A percentile compares a stretch with the other conserved stretches of the same genome.
Conservation (phyloP, 2,329 filamentous ascomycete species). For the Botryotinia calthae region DNA sequence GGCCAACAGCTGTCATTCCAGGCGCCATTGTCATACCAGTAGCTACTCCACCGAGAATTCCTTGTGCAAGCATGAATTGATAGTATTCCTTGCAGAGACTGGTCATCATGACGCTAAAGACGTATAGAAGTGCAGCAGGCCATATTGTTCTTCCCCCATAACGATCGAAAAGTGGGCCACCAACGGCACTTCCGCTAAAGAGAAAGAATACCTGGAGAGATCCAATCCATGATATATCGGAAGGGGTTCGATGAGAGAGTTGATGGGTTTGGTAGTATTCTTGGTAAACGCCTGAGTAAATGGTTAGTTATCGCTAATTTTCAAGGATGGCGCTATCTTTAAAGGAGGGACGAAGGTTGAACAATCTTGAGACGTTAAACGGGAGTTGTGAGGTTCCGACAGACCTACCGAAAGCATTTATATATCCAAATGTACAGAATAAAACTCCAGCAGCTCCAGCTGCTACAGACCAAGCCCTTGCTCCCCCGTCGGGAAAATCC, state of each 20-base stretch:
- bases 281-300: constrained; percentile 48
- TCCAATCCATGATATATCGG: constrained; percentile 17
- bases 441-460: constrained; percentile 44
- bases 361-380: background rate
- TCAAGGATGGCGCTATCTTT: background rate
- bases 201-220: constrained; percentile 17
- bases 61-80: constrained; percentile 41
- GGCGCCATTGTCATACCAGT: constrained; percentile 42
- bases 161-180: constrained; percentile 19
- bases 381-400: background rate
- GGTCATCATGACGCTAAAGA: constrained; percentile 40
- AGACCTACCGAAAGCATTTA: constrained; percentile 39
- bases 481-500: constrained; percentile 51
- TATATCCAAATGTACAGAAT: constrained; percentile 49
- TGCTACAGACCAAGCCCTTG: constrained; percentile 53
- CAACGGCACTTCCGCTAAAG: constrained; percentile 11
- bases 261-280: constrained; percentile 53
- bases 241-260: constrained; percentile 42
- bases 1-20: constrained; percentile 38
- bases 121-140: constrained; percentile 26
- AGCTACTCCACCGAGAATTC: constrained; percentile 35
- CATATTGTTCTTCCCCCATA: constrained; percentile 52
- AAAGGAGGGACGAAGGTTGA: background rate
- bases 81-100: constrained; percentile 40
- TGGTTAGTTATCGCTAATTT: background rate